Evolutionary conservation across 139 green algal genomes (phyloP).

Genomic region (Desmodesmus armatus): DNA sequence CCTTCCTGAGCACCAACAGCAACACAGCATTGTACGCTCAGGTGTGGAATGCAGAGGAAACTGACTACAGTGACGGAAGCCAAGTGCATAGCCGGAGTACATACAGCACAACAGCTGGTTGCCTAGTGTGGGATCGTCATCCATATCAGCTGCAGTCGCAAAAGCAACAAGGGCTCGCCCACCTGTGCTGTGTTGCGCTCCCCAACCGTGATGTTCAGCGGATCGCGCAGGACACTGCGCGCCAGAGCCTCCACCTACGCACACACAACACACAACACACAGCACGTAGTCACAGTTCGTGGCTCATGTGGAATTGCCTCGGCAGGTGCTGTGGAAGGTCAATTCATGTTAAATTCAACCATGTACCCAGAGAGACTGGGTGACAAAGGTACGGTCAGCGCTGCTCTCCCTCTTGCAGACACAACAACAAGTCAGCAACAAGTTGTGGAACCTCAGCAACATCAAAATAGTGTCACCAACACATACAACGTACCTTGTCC

Average conservation of each 20-base stretch:
- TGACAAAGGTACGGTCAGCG: background rate
- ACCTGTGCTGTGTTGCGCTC: conserved; percentile 65
- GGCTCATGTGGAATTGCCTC: background rate
- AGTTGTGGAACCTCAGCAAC: too few relatives aligned
- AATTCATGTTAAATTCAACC: background rate
- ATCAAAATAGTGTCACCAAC: background rate
- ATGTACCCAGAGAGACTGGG: background rate
- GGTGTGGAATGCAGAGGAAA: too few relatives aligned
- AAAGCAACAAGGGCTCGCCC: too few relatives aligned
- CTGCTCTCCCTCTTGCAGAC: background rate
- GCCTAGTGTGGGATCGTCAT: too few relatives aligned
- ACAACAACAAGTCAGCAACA: too few relatives aligned
- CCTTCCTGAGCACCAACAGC: too few relatives aligned
- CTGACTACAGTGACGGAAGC: too few relatives aligned
- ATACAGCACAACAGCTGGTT: too few relatives aligned
- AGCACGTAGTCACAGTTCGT: too few relatives aligned
- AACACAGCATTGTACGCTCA: too few relatives aligned
- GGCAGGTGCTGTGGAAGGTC: background rate
- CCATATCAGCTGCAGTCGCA: too few relatives aligned
- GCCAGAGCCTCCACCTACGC: conserved; percentile 84
- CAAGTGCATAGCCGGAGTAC: too few relatives aligned
- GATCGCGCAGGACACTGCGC: conserved; percentile 83
- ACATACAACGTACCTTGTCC: conserved; percentile 62
- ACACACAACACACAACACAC: background rate
- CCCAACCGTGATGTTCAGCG: conserved; percentile 90